Evolutionary conservation across 2,329 filamentous ascomycete species (phyloP), one percentile per base, ranked within the genome.

Genomic region (Alternaria triticimaculans): DNA sequence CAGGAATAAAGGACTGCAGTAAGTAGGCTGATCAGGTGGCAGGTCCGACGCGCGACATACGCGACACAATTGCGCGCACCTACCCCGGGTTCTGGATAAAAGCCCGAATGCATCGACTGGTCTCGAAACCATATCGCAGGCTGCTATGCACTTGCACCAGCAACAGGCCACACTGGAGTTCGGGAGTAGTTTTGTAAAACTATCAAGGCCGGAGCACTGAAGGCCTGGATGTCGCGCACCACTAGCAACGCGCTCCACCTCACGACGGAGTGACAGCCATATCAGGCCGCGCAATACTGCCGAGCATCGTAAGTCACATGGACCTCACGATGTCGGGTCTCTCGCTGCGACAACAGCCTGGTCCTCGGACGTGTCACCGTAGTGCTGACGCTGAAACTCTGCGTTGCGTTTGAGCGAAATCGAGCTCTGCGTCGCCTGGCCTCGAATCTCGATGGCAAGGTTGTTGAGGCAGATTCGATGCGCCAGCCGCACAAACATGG

Each of bases 1-100:
- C 43, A 15, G 26, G 18, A 23, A 51, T 21, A 9, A 23, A 51
- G 15, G 28, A 51, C 7, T 18, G 48, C 48, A 33, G 48, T 33
- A 14, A 33, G 30, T 14, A 51, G 21, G 30, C 49, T 20, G 20
- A 48, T 28, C 18, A 37, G 21, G 41, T 44, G 46, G 58, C 45
- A 45, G 33, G 15, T 43, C 18, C 25, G 20, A 25, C 46, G 28
- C 28, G 44, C 51, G 50, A 60, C 57, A 43, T 20, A 60, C 30
- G 37, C 50, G 58, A 48, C 15, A 49, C 41, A 10, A 4, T 18
- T 48, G 50, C 43, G 23, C 25, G 46, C 53, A 33, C 44, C 45
- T 51, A 56, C 53, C 49, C 53, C 33, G 55, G 58, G 37, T 25
- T 45, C 49, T 48, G 58, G 51, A 50, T 56, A 56, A 50, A 50